Conservation (phyloP, 768 basidiomycete genomes). For the Mycena filopes region DNA sequence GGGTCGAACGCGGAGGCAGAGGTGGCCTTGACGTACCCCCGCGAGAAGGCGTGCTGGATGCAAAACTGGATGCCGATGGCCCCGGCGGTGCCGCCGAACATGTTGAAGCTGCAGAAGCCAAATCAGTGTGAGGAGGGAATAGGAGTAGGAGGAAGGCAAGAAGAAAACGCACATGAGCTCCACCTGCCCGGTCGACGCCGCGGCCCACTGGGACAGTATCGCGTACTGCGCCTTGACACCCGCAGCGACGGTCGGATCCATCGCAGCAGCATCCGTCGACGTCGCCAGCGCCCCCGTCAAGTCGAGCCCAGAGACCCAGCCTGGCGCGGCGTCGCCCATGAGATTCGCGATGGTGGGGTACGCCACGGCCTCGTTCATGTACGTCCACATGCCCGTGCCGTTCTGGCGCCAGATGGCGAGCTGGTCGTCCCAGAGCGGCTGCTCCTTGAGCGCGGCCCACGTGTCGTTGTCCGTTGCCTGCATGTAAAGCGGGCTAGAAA, state of each 20-base stretch:
- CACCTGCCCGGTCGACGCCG: conserved; percentile 26
- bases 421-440: conserved; percentile 23
- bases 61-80: conserved; percentile 31
- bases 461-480: conserved; percentile 28
- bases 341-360: conserved; percentile 27
- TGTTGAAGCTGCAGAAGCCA: conserved; percentile 22
- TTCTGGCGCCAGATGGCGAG: conserved; percentile 28
- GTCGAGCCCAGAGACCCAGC: conserved; percentile 21
- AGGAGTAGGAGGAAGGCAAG: no score
- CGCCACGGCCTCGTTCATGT: conserved; percentile 34
- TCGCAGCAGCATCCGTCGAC: conserved; percentile 12
- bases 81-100: conserved; percentile 21
- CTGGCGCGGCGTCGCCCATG: conserved; percentile 20
- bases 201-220: conserved; percentile 18
- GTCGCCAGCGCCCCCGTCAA: conserved; percentile 16
- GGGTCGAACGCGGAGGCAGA: conserved; percentile 24
- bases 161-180: conserved; percentile 32
- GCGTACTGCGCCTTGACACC: conserved; percentile 33
- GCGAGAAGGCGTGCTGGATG: conserved; percentile 34
- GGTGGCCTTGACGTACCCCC: conserved; percentile 28
- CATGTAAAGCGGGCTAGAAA: conserved; percentile 24
- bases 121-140: no score
- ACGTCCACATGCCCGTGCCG: conserved; percentile 35
- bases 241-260: conserved; percentile 30
- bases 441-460: conserved; percentile 28